Base-by-base conservation (phyloP, 2,329 filamentous ascomycete species). In the Colletotrichum tropicicola region DNA sequence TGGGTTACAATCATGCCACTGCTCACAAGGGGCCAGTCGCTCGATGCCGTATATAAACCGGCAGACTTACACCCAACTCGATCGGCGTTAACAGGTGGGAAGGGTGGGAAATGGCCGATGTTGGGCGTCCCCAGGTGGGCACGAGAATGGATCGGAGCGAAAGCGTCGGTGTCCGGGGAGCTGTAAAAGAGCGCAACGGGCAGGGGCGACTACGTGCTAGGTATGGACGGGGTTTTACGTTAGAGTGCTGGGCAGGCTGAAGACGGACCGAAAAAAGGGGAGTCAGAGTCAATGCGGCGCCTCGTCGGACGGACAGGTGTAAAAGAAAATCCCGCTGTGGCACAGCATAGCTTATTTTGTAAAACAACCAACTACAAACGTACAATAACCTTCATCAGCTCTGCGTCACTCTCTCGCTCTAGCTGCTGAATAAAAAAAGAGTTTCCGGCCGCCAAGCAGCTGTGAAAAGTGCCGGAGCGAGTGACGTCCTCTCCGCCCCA, bases 81-180 rank as follows among this genome's bases (percentile, higher is more conserved):
- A 15, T 12, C 12, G 32, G 32, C 32, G n/a, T n/a, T n/a, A n/a
- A n/a, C n/a, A n/a, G n/a, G n/a, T 35, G 9, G 12, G 13, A 13
- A 35, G 17, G 30, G 43, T 37, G 19, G 19, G 28, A 57, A 23
- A 35, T 19, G 55, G 9, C 23, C 49, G 43, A 28, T 30, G 21
- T 17, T 10, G 44, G 37, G 15, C 25, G 17, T n/a, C 37, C 19
- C 25, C 17, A 52, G 41, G 59, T 47, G 52, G 63, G 63, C 47
- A 53, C 59, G 63, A 66, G 39, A 66, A 64, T 53, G 39, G 39
- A 32, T 37, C 63, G 63, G 63, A 53, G 35, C n/a, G 23, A 35
- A 17, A 17, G 28, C 4, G n/a, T 61, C 61, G 57, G 61, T 55
- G 44, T 65, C 54, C 61, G 57, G 48, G 25, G 17, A 37, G 23